These are phyloP conservation scores for Fusarium nisikadoi DNA, from an alignment of 2,329 filamentous ascomycete species.

Conservation along the genomic window DNA sequence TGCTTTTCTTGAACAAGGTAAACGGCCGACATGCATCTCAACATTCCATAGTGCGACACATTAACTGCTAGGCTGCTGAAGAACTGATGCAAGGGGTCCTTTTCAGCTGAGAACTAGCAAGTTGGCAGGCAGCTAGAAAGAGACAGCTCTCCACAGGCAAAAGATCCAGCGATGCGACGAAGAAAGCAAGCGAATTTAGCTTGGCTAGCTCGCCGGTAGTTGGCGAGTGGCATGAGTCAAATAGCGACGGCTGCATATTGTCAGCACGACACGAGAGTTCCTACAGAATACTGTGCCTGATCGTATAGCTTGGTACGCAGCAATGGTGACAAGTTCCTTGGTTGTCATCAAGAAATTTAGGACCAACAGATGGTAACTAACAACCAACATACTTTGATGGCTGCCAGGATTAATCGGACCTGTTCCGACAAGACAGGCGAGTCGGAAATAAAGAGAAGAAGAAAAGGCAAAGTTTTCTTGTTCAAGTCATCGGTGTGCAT, in stretches of 20 bases:
- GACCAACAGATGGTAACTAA: constrained; percentile 19
- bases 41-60: not conserved
- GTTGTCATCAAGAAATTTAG: not conserved
- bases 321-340: not conserved
- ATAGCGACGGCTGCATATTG: not conserved
- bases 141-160: not conserved
- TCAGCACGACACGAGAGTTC: constrained; percentile 12
- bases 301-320: constrained; percentile 10
- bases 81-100: constrained; percentile 10
- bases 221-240: not conserved
- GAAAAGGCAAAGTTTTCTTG: not conserved
- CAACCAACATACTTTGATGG: constrained; percentile 18
- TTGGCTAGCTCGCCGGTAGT: constrained; percentile 6
- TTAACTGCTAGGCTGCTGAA: not conserved
- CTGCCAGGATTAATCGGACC: constrained; percentile 28
- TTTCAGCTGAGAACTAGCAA: constrained; percentile 13
- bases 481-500: constrained; percentile 5
- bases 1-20: constrained; percentile 3
- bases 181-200: not conserved
- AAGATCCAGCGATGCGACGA: not conserved
- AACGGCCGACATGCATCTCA: not conserved
- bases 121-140: constrained; percentile 4
- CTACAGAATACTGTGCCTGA: constrained; percentile 2
- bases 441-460: constrained; percentile 16
- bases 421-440: constrained; percentile 14